Evolutionary conservation across 2,329 filamentous ascomycete genomes (phyloP).

Genomic region (Cytospora mali): DNA sequence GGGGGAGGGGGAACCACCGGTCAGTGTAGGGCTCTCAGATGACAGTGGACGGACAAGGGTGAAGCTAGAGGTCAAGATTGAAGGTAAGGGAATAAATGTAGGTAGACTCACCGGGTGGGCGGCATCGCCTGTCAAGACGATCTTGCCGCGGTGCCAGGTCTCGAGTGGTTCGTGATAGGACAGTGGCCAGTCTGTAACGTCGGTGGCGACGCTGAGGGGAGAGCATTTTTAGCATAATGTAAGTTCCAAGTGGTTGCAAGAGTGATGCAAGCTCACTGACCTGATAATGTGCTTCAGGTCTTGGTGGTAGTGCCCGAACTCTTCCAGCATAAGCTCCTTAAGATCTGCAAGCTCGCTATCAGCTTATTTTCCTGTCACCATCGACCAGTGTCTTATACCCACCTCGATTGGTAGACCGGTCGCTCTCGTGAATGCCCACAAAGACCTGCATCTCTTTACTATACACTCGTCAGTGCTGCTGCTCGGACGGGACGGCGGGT

Average conservation of each 20-base stretch:
- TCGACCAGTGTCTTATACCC: background rate
- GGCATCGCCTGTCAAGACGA: conserved; percentile 39
- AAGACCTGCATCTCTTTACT: conserved; percentile 37
- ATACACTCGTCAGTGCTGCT: background rate
- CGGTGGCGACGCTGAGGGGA: background rate
- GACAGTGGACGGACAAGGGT: background rate
- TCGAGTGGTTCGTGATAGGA: conserved; percentile 34
- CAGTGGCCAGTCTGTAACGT: conserved; percentile 33
- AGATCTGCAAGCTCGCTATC: conserved; percentile 20
- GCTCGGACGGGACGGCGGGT: background rate
- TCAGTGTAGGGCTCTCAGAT: background rate
- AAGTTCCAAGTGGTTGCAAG: background rate
- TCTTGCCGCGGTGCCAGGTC: conserved; percentile 32
- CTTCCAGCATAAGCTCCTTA: conserved; percentile 32
- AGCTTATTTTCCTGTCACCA: conserved; percentile 1
- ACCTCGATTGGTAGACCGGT: conserved; percentile 27
- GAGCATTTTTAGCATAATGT: background rate
- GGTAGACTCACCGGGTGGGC: conserved; percentile 36
- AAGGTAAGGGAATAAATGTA: background rate
- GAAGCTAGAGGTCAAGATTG: background rate
- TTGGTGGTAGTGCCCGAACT: conserved; percentile 34
- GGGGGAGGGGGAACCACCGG: background rate
- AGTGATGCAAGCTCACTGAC: conserved; percentile 24
- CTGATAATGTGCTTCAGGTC: conserved; percentile 31
- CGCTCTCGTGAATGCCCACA: conserved; percentile 32